Percentiles rank a stretch among this genome's conserved stretches.
phyloP scores from a whole-genome alignment of 495 filamentous ascomycete species.

The Pyrenopolyporus hunteri region DNA sequence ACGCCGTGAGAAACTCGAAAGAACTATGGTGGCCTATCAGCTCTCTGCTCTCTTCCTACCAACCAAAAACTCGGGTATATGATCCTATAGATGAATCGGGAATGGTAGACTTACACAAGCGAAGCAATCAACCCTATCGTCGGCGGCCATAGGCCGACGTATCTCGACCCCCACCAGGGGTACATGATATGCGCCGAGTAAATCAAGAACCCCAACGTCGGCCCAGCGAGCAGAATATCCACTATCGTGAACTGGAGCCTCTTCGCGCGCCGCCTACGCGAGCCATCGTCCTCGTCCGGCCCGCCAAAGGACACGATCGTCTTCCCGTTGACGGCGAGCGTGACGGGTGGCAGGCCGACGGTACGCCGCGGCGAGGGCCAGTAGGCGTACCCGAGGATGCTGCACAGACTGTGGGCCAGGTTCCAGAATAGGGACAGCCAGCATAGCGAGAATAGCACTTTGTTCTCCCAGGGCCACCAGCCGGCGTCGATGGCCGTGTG shows the following conservation, averaged over 20 bases:
- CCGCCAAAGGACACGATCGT: slow-evolving; percentile 38
- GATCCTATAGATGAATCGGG: not conserved
- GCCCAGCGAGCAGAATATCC: slow-evolving; percentile 33
- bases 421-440: slow-evolving; percentile 39
- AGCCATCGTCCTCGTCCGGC: slow-evolving; percentile 33
- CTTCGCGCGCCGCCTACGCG: slow-evolving; percentile 32
- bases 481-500: slow-evolving; percentile 40
- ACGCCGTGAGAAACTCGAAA: slow-evolving; percentile 34
- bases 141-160: slow-evolving; percentile 38
- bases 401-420: slow-evolving; percentile 27
- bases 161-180: slow-evolving; percentile 40
- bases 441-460: slow-evolving; percentile 37
- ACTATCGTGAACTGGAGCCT: slow-evolving; percentile 35
- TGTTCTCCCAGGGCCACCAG: slow-evolving; percentile 43
- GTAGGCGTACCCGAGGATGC: slow-evolving; percentile 35
- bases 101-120: slow-evolving; percentile 29
- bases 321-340: slow-evolving; percentile 27
- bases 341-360: slow-evolving; percentile 34
- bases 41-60: not conserved
- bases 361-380: slow-evolving; percentile 39
- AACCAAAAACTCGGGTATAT: not conserved
- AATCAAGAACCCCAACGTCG: slow-evolving; percentile 34
- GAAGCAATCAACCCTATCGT: slow-evolving; percentile 39
- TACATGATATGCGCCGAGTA: slow-evolving; percentile 42
- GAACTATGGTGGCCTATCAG: slow-evolving; percentile 18